Conservation (phyloP, 2,329 filamentous ascomycete genomes). For the Aspergillus sp. region DNA sequence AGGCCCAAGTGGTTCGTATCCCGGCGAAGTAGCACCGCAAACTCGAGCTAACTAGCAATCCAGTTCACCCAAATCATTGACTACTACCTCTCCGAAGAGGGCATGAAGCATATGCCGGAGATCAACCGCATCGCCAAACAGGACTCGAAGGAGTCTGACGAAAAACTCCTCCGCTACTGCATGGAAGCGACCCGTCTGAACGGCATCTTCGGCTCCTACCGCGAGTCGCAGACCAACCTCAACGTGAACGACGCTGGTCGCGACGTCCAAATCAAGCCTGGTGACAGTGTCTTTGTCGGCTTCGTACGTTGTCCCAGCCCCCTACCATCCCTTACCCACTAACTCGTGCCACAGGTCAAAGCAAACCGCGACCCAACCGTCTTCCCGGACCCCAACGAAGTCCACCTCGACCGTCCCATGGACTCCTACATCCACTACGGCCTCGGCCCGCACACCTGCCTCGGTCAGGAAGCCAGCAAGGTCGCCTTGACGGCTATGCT, state of each 20-base stretch:
- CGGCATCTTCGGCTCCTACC: slow-evolving; percentile 53
- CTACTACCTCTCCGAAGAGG: slow-evolving; percentile 56
- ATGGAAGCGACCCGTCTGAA: slow-evolving; percentile 64
- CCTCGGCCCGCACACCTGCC: slow-evolving; percentile 52
- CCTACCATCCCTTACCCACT: background rate
- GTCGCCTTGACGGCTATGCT: slow-evolving; percentile 60
- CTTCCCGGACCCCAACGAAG: slow-evolving; percentile 53
- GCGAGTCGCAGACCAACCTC: slow-evolving; percentile 42
- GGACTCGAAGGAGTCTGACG: slow-evolving; percentile 49
- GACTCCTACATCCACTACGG: slow-evolving; percentile 58
- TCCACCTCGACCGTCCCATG: slow-evolving; percentile 55
- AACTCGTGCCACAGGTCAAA: slow-evolving; percentile 21
- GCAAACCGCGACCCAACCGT: slow-evolving; percentile 48
- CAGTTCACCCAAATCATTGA: slow-evolving; percentile 64
- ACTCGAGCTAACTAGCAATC: background rate
- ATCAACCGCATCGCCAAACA: slow-evolving; percentile 52
- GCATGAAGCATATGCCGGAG: slow-evolving; percentile 48
- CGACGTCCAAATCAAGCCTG: slow-evolving; percentile 43
- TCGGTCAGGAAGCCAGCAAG: slow-evolving; percentile 53
- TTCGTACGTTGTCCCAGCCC: slow-evolving; percentile 38
- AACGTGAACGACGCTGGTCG: slow-evolving; percentile 44
- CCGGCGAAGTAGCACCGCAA: slow-evolving; percentile 9
- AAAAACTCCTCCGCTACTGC: slow-evolving; percentile 57
- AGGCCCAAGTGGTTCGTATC: slow-evolving; percentile 53
- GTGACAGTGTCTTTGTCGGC: slow-evolving; percentile 55